A percentile compares a stretch with the other conserved stretches of the same genome.
Conservation (phyloP, 805 yeast genomes). For the Blastobotrys muscicola region DNA sequence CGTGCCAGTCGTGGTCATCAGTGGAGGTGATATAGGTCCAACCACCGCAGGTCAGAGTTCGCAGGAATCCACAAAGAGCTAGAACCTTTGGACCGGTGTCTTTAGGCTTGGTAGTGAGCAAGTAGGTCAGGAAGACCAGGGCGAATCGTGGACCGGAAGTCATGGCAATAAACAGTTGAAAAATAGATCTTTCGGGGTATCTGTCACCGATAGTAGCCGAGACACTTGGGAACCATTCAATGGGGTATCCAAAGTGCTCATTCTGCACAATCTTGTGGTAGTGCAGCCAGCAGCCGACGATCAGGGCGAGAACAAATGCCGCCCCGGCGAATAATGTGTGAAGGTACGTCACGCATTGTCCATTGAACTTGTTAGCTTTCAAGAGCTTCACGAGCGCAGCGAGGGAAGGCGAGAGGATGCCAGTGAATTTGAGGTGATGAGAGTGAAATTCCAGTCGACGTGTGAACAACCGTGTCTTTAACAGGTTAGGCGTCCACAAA, state of each 20-base stretch:
- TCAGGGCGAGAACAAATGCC: conserved; percentile 69
- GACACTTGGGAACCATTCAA: conserved; percentile 98
- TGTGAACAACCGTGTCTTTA: no score
- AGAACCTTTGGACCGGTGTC: conserved; percentile 30
- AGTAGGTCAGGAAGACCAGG: conserved; percentile 42
- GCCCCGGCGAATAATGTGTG: conserved; percentile 63
- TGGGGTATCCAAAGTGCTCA: conserved; percentile 83
- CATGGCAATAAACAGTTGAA: conserved; percentile 83
- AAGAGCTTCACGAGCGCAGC: not conserved
- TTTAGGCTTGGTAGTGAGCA: conserved; percentile 26
- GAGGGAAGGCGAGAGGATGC: no score
- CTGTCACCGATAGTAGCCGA: conserved; percentile 96
- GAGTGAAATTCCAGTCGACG: no score
- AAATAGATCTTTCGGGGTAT: conserved; percentile 89
- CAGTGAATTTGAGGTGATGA: no score
- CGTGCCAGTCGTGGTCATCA: conserved; percentile 95
- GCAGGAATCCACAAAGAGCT: conserved; percentile 53
- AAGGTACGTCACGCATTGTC: conserved; percentile 54
- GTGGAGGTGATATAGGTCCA: conserved; percentile 97
- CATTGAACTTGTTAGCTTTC: conserved; percentile 38
- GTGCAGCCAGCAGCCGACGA: conserved; percentile 68
- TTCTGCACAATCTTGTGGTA: conserved; percentile 83
- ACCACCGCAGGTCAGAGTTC: conserved; percentile 95
- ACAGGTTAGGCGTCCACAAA: no score
- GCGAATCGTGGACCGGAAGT: conserved; percentile 90